Evolutionary conservation across 495 filamentous ascomycete species (phyloP).

Genomic region (Penicillium lagena): DNA sequence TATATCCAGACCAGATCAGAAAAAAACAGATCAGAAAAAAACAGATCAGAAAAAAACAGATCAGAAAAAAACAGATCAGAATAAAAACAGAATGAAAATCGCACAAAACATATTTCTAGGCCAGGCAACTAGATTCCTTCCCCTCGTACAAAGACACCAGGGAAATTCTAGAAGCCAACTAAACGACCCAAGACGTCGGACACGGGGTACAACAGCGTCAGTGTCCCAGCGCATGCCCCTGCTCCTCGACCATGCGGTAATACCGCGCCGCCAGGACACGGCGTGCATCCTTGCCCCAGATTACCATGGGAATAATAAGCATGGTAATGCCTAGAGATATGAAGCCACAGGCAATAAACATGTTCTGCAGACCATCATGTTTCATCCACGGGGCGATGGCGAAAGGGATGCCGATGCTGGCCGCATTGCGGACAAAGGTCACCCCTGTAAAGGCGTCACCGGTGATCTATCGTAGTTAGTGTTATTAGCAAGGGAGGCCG

Average conservation of each 20-base stretch:
- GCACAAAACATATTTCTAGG: not conserved
- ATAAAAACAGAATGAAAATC: not conserved
- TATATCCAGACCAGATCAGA: not conserved
- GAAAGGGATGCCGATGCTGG: constrained; percentile 28
- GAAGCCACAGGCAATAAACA: constrained; percentile 28
- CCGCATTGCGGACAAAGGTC: constrained; percentile 26
- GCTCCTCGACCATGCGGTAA: constrained; percentile 7
- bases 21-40: no score
- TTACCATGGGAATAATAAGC: constrained; percentile 18
- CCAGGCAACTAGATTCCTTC: not conserved
- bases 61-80: no score
- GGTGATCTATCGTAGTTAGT: constrained; percentile 14
- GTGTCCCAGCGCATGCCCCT: constrained; percentile 3
- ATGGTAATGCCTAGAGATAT: constrained; percentile 18
- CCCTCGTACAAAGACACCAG: not conserved
- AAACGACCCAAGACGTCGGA: not conserved
- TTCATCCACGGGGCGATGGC: constrained; percentile 28
- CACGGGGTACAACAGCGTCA: not conserved
- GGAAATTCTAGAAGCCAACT: not conserved
- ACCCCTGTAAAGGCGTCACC: constrained; percentile 31
- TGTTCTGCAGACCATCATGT: constrained; percentile 19
- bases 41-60: no score
- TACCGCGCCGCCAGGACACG: constrained; percentile 8
- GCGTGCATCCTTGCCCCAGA: constrained; percentile 22
- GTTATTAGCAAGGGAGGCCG: no score